Base-by-base conservation (phyloP, 75 land plant genomes). In the Sequoiadendron giganteum region DNA sequence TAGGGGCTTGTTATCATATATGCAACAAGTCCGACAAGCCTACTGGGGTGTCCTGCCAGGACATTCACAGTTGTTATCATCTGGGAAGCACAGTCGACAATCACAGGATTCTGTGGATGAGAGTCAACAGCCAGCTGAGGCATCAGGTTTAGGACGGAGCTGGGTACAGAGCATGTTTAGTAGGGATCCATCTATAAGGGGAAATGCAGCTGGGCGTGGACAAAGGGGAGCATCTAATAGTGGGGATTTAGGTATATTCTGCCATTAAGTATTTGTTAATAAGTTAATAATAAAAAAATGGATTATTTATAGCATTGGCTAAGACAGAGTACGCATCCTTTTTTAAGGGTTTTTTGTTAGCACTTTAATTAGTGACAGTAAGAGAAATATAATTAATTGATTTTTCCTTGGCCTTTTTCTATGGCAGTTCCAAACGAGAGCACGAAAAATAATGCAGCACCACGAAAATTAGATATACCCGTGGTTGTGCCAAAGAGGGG, bases 161-260 rank as follows among this genome's bases (percentile, higher is more conserved):
- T 98, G 99, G 99, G 95, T 98, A 76, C 99, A 98, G 83, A 98
- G 97, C 92, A 97, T 98, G 99, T 97, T 98, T 85, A 97, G 96
- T 87, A 91, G 99, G 89, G 99, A 96, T 68, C 86, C 90, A 85
- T 70, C 95, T 77, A 78, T 92, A 85, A 90, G 92, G 88, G 21
- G 90, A 49, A 87, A 87, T 54, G 91, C 93, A 84, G 88, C 90
- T 61, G 91, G 92, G 87, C 92, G 95, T 87, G 88, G 85, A 38
- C 93, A 93, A 86, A 93, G 87, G 86, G 91, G 88, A 85, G 82
- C 92, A 42, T 87, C 95, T 85, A 93, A 91, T 81, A 86, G 89
- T 76, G 91, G 92, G 56, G 25, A 86, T 82, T 42, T 86, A 80
- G 89, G 90, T 91, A 77, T 49, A n/a, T 68, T 56, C 72, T 25